phyloP scores from a whole-genome alignment of 2,329 filamentous ascomycete species.

The Claviceps humidiphila region DNA sequence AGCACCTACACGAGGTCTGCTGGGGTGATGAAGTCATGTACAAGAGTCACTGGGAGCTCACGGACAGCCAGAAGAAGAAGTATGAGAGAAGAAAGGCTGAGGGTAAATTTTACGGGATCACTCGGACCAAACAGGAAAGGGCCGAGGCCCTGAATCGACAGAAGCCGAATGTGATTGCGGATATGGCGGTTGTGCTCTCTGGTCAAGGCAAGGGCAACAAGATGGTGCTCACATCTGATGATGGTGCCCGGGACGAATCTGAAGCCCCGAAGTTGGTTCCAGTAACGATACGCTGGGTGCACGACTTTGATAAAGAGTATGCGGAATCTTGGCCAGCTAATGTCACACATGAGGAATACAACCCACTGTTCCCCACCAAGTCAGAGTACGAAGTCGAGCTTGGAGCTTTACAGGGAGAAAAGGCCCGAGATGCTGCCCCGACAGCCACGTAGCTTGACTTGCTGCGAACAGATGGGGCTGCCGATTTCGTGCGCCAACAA shows the following conservation, averaged over 20 bases:
- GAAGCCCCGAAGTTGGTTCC: constrained; percentile 18
- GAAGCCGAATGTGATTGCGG: constrained; percentile 47
- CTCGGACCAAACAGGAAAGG: constrained; percentile 29
- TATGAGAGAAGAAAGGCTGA: constrained; percentile 16
- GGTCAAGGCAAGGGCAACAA: constrained; percentile 39
- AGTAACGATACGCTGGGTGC: constrained; percentile 38
- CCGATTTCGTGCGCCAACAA: constrained; percentile 2
- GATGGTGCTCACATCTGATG: constrained; percentile 18
- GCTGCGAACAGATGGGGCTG: not conserved
- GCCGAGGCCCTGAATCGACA: constrained; percentile 44
- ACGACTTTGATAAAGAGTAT: constrained; percentile 32
- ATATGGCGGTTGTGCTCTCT: constrained; percentile 45
- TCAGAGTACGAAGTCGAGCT: constrained; percentile 1
- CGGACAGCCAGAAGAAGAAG: constrained; percentile 20
- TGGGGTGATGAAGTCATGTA: constrained; percentile 39
- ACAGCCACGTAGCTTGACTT: not conserved
- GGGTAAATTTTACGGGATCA: constrained; percentile 19
- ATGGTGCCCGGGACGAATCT: constrained; percentile 3
- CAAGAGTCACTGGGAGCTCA: constrained; percentile 23
- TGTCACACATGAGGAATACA: constrained; percentile 35
- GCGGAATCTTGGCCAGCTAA: constrained; percentile 38
- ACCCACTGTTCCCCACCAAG: constrained; percentile 9
- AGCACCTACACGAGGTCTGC: constrained; percentile 46
- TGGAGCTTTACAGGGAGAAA: not conserved
- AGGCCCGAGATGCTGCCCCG: too few species aligned